Evolutionary conservation across 352 stramenopile species (phyloP), one percentile per base, ranked within the genome.

Genomic region (Pythium chondricola): DNA sequence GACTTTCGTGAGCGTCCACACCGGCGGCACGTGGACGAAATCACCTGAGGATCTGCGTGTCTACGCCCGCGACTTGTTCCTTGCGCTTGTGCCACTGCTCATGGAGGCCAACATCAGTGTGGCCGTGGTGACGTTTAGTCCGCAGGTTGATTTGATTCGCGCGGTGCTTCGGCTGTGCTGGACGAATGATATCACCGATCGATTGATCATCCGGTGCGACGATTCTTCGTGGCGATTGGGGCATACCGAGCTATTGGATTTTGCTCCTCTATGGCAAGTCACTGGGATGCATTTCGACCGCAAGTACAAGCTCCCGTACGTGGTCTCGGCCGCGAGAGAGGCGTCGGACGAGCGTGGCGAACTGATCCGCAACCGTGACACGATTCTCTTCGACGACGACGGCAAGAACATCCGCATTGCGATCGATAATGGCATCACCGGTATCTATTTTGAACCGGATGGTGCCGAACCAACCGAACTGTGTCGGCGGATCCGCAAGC

Each of bases 101-200:
- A 60, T 61, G 16, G 55, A 64, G 10, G 46, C 48, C 2, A 35
- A 57, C 16, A 45, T 89, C 6, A 64, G 74, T 48, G 74, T 93
- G 29, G 78, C 82, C 1, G 68, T 93, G 38, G 82, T 93, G 49
- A 93, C 82, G 5, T 93, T 93, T 53, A 89, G 74, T 25, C 77
- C 82, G 33, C 78, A 93, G 54, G 52, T 77, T 13, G 31, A 53
- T 31, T 69, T 93, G 29, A 88, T 93, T 30, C 61, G 45, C 6
- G 62, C 82, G 36, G 74, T 93, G 9, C 52, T 93, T 6, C 31
- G 43, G 21, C 54, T 82, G 18, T 82, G 72, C 51, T 93, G 88
- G 52, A 24, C 20, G 0, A 3, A 43, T 2, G 47, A 65, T 2
- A 48, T 90, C 3, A 54, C 58, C 1, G 43, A 58, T 0, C 45